Evolutionary conservation across 2,329 filamentous ascomycete species (phyloP), one percentile per base, ranked within the genome.

Genomic region (Dryadomyces quercus-mongolicae): DNA sequence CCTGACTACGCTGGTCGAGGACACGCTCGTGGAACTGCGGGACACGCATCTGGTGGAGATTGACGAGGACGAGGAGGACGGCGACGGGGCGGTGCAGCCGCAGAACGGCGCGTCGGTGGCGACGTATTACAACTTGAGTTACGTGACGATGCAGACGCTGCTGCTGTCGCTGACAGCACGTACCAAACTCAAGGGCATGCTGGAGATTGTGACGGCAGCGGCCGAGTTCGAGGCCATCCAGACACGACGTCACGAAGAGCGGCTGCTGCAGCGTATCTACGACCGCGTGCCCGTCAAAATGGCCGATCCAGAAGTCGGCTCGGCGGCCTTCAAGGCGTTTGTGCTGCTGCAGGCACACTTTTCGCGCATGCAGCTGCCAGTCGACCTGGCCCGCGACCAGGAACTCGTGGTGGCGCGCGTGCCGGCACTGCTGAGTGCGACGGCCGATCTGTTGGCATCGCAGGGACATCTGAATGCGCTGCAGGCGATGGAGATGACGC

Each of bases 131-230:
- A 97, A 96, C 70, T 95, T 98, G 65, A 96, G 92, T 6, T 97
- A 96, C 72, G 88, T 95, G 68, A 98, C 93, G 2, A 98, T 98
- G 91, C 92, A 98, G 71, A 98, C 93, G 0, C 92, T 98, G 76
- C 75, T 98, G 52, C 76, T 98, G 54, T 98, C 93, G 15, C 78
- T 98, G 49, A 91, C 82, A 54, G 83, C 83, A 45, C 85, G 85
- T 61, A 97, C 91, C 4, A 97, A 95, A 74, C 81, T 98, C 60
- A 98, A 98, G 77, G 90, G 90, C 49, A 91, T 98, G 46, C 76
- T 98, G 54, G 93, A 98, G 69, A 97, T 98, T 62, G 84, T 97
- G 57, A 96, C 93, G 1, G 95, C 93, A 1, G 94, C 94, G 5
- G 94, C 90, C 1, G 93, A 98, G 66, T 98, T 97, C 57, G 94